These are phyloP conservation scores for Neurospora tetrasperma DNA, from an alignment of 495 filamentous ascomycete genomes.

Conservation along the genomic window DNA sequence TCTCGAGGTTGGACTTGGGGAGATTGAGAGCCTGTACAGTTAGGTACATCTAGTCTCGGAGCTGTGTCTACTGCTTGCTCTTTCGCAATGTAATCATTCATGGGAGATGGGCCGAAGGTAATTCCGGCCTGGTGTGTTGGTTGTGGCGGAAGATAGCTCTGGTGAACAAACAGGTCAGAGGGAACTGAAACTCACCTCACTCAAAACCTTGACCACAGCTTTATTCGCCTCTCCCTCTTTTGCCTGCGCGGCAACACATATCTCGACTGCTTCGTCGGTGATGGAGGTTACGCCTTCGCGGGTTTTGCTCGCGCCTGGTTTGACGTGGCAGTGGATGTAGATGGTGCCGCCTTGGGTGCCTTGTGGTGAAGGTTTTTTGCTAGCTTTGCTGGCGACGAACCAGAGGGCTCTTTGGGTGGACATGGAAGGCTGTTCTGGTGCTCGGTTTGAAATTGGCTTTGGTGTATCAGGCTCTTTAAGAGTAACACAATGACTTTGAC, in stretches of 20 bases:
- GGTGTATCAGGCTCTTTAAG: not conserved
- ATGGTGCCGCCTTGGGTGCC: constrained; percentile 16
- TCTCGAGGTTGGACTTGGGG: constrained; percentile 52
- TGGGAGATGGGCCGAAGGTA: not conserved
- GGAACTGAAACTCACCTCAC: constrained; percentile 38
- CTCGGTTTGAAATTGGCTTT: too few species aligned
- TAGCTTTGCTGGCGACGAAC: constrained; percentile 15
- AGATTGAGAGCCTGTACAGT: constrained; percentile 34
- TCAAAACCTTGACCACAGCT: constrained; percentile 52
- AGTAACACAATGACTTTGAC: too few species aligned
- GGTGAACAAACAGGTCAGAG: not conserved
- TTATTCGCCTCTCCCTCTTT: constrained; percentile 58
- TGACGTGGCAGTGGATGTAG: constrained; percentile 49
- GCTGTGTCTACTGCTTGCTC: not conserved
- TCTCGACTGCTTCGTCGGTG: constrained; percentile 43
- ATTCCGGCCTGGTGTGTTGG: not conserved
- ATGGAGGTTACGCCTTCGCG: constrained; percentile 48
- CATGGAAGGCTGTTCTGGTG: too few species aligned
- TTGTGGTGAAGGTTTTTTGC: constrained; percentile 21
- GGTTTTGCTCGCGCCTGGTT: constrained; percentile 50
- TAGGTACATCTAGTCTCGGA: not conserved
- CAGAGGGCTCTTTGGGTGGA: constrained; percentile 14
- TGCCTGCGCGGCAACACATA: constrained; percentile 53
- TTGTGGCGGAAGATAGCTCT: not conserved
- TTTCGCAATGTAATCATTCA: not conserved